Conservation (phyloP, 352 stramenopile genomes). For the Pythium diclinum region DNA sequence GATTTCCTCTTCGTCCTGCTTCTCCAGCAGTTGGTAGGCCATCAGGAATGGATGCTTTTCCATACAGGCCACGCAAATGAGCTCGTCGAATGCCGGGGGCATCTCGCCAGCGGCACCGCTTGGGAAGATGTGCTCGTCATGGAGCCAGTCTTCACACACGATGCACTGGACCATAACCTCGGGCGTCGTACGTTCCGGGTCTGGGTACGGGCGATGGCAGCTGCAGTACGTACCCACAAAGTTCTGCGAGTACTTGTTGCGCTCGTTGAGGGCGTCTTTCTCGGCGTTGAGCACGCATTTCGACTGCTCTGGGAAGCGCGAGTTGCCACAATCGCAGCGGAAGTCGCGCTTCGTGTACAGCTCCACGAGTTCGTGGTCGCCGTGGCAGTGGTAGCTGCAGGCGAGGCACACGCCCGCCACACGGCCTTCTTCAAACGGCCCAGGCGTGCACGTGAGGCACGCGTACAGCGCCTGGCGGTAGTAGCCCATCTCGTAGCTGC, state of each 20-base stretch:
- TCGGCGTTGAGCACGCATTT: slow-evolving; percentile 53
- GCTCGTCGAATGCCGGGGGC: slow-evolving; percentile 54
- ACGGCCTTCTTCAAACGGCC: slow-evolving; percentile 31
- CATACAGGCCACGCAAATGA: slow-evolving; percentile 68
- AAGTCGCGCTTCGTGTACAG: slow-evolving; percentile 80
- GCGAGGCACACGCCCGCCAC: slow-evolving; percentile 62
- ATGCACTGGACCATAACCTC: slow-evolving; percentile 79
- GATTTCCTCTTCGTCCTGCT: slow-evolving; percentile 15
- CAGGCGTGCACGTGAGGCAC: slow-evolving; percentile 66
- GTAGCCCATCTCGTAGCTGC: slow-evolving; percentile 68
- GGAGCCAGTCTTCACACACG: slow-evolving; percentile 77
- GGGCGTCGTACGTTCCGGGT: slow-evolving; percentile 57
- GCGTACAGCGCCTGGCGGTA: slow-evolving; percentile 67
- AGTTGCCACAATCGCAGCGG: slow-evolving; percentile 72
- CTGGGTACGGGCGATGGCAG: slow-evolving; percentile 71
- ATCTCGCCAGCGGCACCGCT: background rate
- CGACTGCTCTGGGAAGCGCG: slow-evolving; percentile 38
- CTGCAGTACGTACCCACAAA: slow-evolving; percentile 64
- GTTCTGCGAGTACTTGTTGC: slow-evolving; percentile 75
- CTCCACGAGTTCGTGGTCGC: slow-evolving; percentile 72
- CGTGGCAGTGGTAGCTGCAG: slow-evolving; percentile 73
- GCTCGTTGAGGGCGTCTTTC: slow-evolving; percentile 48
- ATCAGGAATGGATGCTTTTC: slow-evolving; percentile 59
- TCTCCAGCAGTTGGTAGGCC: slow-evolving; percentile 43
- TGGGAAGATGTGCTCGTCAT: slow-evolving; percentile 63